Conservation (phyloP, 2,329 filamentous ascomycete genomes). For the Rhexocercosporidium sp. region DNA sequence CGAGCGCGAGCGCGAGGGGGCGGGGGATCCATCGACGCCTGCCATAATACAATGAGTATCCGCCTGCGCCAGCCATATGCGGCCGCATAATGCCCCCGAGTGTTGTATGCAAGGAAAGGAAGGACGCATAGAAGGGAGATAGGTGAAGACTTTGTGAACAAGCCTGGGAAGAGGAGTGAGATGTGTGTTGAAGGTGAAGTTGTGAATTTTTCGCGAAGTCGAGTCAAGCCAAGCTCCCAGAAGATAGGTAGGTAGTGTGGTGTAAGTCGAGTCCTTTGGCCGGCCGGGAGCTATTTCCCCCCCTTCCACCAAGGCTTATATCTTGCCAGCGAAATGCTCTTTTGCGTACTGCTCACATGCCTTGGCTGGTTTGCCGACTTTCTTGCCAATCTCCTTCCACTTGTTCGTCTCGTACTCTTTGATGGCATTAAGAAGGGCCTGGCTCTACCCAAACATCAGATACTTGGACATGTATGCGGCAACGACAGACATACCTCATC, state of each 20-base stretch:
- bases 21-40: neutral
- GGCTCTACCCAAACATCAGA: conserved; percentile 42
- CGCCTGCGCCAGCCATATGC: conserved; percentile 29
- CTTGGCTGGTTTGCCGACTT: conserved; percentile 98
- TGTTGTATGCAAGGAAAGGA: conserved; percentile 17
- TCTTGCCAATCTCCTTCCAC: conserved; percentile 96
- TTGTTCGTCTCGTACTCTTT: conserved; percentile 99
- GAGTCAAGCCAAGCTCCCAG: neutral
- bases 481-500: conserved; percentile 72
- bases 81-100: conserved; percentile 21
- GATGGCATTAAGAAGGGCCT: conserved; percentile 85
- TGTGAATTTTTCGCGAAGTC: neutral
- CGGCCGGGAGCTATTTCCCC: neutral
- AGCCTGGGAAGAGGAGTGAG: neutral
- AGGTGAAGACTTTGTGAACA: neutral
- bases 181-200: neutral
- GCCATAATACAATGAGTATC: conserved; percentile 9
- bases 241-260: neutral
- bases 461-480: neutral
- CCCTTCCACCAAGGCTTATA: conserved; percentile 26
- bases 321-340: conserved; percentile 71
- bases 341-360: conserved; percentile 94
- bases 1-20: neutral
- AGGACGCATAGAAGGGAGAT: conserved; percentile 2
- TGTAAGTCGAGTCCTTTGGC: neutral